phyloP scores from a whole-genome alignment of 805 yeast genomes.

The Saccharomycopsis oosterbeekiorum region DNA sequence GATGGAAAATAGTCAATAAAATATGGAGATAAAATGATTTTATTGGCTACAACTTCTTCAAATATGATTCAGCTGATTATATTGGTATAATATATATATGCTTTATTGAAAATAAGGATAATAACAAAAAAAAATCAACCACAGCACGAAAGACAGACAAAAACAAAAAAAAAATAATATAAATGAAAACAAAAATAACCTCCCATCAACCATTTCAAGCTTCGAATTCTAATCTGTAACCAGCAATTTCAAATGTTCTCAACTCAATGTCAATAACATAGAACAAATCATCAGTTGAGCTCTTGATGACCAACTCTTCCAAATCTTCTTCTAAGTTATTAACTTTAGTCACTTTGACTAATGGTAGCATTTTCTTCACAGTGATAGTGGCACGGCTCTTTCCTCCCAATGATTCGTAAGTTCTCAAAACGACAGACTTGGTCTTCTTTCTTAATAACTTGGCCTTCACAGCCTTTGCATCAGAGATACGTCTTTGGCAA shows the following conservation, averaged over 20 bases:
- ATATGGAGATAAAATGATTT: too few relatives aligned
- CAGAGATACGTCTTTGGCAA: background rate
- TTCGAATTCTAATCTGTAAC: constrained; percentile 27
- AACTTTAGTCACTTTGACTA: constrained; percentile 42
- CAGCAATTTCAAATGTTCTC: constrained; percentile 71
- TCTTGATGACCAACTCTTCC: constrained; percentile 30
- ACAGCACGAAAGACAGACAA: background rate
- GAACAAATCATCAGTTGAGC: constrained; percentile 23
- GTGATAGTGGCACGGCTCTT: constrained; percentile 41
- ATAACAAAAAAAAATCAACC: background rate
- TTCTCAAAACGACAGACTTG: constrained; percentile 54
- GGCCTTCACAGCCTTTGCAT: background rate
- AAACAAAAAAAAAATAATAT: background rate
- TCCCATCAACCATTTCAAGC: background rate
- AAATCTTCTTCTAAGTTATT: constrained; percentile 48
- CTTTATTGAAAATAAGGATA: background rate
- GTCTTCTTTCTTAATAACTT: constrained; percentile 30
- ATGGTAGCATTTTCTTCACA: constrained; percentile 31
- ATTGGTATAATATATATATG: too few relatives aligned
- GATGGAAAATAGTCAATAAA: too few relatives aligned
- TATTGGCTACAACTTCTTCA: too few relatives aligned
- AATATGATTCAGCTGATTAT: too few relatives aligned
- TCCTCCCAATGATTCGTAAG: constrained; percentile 89
- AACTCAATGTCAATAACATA: constrained; percentile 37
- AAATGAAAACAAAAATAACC: background rate